These are phyloP conservation scores for Erigeron philadelphicus DNA, from an alignment of 140 eudicot species.

Conservation along the genomic window DNA sequence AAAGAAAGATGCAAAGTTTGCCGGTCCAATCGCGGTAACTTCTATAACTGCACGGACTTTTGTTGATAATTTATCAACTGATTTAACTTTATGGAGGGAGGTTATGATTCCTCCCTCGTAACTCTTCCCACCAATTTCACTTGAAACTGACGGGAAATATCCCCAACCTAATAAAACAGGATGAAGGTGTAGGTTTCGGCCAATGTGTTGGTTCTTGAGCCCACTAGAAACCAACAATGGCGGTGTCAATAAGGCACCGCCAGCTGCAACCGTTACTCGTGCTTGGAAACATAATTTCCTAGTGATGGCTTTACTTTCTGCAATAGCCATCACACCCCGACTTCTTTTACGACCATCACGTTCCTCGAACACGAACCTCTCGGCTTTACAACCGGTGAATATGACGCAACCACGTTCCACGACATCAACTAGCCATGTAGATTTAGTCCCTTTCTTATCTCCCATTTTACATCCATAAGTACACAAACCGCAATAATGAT, in stretches of 20 bases:
- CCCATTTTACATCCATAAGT: constrained; percentile 71
- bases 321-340: constrained; percentile 47
- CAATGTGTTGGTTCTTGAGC: constrained; percentile 61
- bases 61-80: constrained; percentile 32
- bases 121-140: constrained; percentile 34
- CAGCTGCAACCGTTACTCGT: constrained; percentile 53
- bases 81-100: constrained; percentile 60
- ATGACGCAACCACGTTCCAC: constrained; percentile 49
- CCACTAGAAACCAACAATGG: constrained; percentile 75
- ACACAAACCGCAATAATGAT: constrained; percentile 86
- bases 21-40: constrained; percentile 64
- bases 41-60: constrained; percentile 49
- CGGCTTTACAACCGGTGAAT: constrained; percentile 74
- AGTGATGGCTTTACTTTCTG: constrained; percentile 30
- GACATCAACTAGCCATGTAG: constrained; percentile 88
- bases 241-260: constrained; percentile 71
- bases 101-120: constrained; percentile 85
- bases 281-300: constrained; percentile 57
- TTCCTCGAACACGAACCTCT: constrained; percentile 39
- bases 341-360: constrained; percentile 40
- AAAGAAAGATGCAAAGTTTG: constrained; percentile 39
- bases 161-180: constrained; percentile 81
- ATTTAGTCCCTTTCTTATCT: constrained; percentile 70
- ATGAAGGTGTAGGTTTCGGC: constrained; percentile 74
- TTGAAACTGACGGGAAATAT: constrained; percentile 42